A percentile compares a stretch with the other conserved stretches of the same genome.
Evolutionary conservation across 805 yeast species (phyloP).

Genomic region (Saccharomycopsis oosterbeekiorum): DNA sequence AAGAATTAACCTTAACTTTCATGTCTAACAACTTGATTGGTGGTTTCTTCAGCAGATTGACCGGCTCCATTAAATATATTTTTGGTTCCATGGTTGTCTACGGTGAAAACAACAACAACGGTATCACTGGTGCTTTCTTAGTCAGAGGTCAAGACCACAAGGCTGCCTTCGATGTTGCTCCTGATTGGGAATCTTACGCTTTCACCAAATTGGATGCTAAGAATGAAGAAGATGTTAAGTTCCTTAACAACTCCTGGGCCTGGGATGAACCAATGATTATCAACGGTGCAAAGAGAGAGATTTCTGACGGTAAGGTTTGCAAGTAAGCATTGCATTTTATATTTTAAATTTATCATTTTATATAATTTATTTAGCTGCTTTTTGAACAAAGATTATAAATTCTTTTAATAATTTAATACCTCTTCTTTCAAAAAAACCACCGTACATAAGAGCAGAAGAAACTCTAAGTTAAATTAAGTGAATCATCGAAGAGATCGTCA

Average conservation of each 20-base stretch:
- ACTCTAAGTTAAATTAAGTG: too few species aligned
- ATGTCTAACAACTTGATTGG: conserved; percentile 98
- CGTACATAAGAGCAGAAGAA: too few species aligned
- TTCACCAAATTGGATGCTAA: conserved; percentile 77
- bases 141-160: conserved; percentile 86
- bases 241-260: conserved; percentile 87
- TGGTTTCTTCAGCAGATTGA: conserved; percentile 94
- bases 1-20: conserved; percentile 91
- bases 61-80: conserved; percentile 86
- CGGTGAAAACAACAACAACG: conserved; percentile 98
- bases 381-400: not conserved
- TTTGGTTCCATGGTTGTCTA: conserved; percentile 91
- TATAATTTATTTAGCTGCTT: not conserved
- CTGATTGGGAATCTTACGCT: conserved; percentile 94
- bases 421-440: too few species aligned
- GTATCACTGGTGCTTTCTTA: conserved; percentile 90
- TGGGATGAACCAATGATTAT: conserved; percentile 91
- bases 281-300: conserved; percentile 74
- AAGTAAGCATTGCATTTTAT: conserved; percentile 46
- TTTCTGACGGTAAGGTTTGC: conserved; percentile 96
- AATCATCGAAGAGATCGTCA: too few species aligned
- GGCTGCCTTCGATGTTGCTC: conserved; percentile 97
- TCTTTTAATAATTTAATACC: too few species aligned
- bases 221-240: conserved; percentile 65
- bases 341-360: not conserved